Evolutionary conservation across 2,329 filamentous ascomycete species (phyloP).

Genomic region (Paraconiothyrium brasiliense): DNA sequence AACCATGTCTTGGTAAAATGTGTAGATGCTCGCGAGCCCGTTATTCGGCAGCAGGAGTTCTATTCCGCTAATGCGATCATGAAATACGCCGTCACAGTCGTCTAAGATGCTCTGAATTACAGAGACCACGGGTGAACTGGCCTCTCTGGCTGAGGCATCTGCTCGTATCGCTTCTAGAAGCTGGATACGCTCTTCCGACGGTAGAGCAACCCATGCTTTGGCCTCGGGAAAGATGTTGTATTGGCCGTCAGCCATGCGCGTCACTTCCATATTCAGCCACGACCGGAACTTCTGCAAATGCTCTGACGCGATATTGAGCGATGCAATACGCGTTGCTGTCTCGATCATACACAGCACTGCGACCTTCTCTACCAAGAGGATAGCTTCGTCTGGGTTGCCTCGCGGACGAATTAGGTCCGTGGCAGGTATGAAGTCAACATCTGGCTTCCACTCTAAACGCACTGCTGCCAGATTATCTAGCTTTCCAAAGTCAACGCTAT

Average conservation of each 20-base stretch:
- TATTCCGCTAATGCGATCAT: not conserved
- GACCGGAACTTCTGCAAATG: not conserved
- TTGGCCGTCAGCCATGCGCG: not conserved
- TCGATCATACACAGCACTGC: slow-evolving; percentile 13
- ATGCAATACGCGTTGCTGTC: not conserved
- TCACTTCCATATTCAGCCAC: not conserved
- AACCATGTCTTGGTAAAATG: not conserved
- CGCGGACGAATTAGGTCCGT: slow-evolving; percentile 8
- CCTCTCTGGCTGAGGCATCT: too few relatives aligned
- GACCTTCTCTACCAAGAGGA: slow-evolving; percentile 5
- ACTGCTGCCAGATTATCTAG: not conserved
- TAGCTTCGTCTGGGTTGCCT: not conserved
- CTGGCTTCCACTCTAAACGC: slow-evolving; percentile 18
- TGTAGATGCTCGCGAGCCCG: not conserved
- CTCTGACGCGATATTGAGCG: not conserved
- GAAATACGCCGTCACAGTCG: too few relatives aligned
- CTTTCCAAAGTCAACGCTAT: not conserved
- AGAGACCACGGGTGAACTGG: not conserved
- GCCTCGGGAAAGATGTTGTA: not conserved
- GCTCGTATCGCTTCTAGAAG: too few relatives aligned
- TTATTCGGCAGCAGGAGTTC: not conserved
- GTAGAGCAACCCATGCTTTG: not conserved
- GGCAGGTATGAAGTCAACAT: slow-evolving; percentile 9
- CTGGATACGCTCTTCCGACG: too few relatives aligned
- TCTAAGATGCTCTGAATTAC: not conserved